phyloP scores from a whole-genome alignment of 306 rosid genomes.

The Clitoria ternatea region DNA sequence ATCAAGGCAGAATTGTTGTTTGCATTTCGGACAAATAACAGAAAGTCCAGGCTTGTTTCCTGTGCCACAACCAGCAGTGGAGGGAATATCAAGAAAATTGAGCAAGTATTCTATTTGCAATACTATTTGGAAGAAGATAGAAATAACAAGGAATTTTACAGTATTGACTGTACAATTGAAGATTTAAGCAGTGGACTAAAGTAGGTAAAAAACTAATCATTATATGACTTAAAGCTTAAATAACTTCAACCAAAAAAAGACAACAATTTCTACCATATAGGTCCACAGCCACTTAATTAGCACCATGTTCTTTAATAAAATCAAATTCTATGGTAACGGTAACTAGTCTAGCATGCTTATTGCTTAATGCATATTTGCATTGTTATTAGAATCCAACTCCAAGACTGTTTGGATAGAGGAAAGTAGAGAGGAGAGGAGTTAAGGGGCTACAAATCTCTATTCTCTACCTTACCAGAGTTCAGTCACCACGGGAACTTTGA shows the following conservation, averaged over 20 bases:
- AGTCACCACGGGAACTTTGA: no score
- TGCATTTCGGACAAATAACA: conserved; percentile 84
- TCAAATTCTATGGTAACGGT: background rate
- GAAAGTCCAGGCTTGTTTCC: conserved; percentile 70
- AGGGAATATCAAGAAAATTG: background rate
- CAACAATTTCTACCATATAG: background rate
- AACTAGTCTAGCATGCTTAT: conserved; percentile 2
- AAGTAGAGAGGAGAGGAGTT: no score
- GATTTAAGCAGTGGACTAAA: background rate
- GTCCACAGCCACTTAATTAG: conserved; percentile 4
- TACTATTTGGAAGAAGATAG: conserved; percentile 6
- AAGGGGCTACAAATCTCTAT: no score
- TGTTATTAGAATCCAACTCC: conserved; percentile 10
- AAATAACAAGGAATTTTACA: background rate
- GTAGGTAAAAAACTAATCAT: background rate
- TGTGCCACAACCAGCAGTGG: conserved; percentile 36
- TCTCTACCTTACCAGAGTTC: no score
- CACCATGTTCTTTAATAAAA: background rate
- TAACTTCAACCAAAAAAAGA: background rate
- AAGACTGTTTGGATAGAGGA: no score
- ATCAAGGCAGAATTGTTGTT: conserved; percentile 83
- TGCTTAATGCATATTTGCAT: background rate
- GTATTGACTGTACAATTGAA: background rate
- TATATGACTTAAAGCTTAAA: background rate
- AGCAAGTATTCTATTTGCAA: conserved; percentile 10